Evolutionary conservation across 305 asterid species (phyloP).

Genomic region (Solanum chacoense): DNA sequence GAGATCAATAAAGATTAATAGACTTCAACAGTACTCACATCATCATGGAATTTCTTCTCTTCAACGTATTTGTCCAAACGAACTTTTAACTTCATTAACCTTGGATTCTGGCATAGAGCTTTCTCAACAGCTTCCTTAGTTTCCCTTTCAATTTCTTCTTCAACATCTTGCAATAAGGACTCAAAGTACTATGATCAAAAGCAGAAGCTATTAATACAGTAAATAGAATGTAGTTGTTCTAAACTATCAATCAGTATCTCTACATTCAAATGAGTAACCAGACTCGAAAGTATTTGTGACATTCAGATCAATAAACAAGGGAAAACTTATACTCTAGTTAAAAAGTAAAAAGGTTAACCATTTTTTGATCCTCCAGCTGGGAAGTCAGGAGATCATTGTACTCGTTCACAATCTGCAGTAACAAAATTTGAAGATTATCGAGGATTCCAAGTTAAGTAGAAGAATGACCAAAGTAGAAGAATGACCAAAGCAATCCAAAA

Average conservation of each 20-base stretch:
- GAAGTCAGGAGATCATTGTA: slow-evolving; percentile 80
- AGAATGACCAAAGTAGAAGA: neutral
- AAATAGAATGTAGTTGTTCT: slow-evolving; percentile 12
- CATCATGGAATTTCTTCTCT: slow-evolving; percentile 71
- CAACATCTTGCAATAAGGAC: slow-evolving; percentile 60
- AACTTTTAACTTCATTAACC: slow-evolving; percentile 59
- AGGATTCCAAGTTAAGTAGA: neutral
- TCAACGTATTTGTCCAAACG: slow-evolving; percentile 50
- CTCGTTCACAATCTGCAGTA: slow-evolving; percentile 76
- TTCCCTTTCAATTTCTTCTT: slow-evolving; percentile 60
- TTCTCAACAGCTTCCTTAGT: slow-evolving; percentile 51
- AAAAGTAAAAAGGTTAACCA: slow-evolving; percentile 25
- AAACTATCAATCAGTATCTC: neutral
- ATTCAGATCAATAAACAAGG: neutral
- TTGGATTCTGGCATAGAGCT: slow-evolving; percentile 63
- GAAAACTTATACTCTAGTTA: neutral
- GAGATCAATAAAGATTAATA: neutral
- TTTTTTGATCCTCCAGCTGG: slow-evolving; percentile 87
- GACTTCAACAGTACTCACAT: slow-evolving; percentile 35
- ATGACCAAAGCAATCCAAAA: neutral
- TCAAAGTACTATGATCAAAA: slow-evolving; percentile 67
- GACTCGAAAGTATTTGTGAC: neutral
- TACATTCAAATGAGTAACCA: neutral
- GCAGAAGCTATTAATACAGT: slow-evolving; percentile 12
- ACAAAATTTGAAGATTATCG: slow-evolving; percentile 8